Base-by-base conservation (phyloP, 352 stramenopile genomes). In the Albugo candida region DNA sequence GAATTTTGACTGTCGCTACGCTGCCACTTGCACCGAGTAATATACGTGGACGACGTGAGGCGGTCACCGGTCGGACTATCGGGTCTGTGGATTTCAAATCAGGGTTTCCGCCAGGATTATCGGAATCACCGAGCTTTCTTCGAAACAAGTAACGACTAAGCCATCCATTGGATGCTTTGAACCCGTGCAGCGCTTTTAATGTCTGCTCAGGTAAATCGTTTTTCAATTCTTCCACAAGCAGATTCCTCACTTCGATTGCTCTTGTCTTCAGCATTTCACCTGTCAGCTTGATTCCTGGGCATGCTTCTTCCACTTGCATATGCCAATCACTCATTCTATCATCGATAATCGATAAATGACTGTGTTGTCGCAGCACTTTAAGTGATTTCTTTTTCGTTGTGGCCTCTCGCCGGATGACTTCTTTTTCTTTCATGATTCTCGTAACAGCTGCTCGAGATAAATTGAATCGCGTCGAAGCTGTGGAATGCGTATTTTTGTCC, bases 281-380 rank as follows among this genome's bases (percentile, higher is more conserved):
- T 1, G 75, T 87, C 47, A 87, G 65, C 48, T 84, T 84, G 0
- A 83, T 31, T 5, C 56, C 65, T 5, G 75, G 71, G 2, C 66
- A 61, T 52, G 81, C 65, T 37, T 79, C 63, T 41, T 87, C 75
- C 0, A 83, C 61, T 49, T 87, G 75, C 20, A 87, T 60, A 54
- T 87, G 75, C 75, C 75, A 87, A 50, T 83, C 83, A 59, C 83
- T 80, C 27, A 87, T 60, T 72, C 83, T 87, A 21, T 87, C 75
- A 42, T 87, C 75, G 45, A 87, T 87, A 41, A 87, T 71, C 50
- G 71, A 83, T 0, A 87, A 50, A 54, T 87, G 84, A 56, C 84
- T 72, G 47, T 84, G 75, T 34, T 87, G 84, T 45, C 84, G 75
- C 47, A 87, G 51, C 20, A 87, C 75, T 53, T 87, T 87, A 13